Base-by-base conservation (phyloP, 1,284 basidiomycete genomes). In the Tausonia pullulans region DNA sequence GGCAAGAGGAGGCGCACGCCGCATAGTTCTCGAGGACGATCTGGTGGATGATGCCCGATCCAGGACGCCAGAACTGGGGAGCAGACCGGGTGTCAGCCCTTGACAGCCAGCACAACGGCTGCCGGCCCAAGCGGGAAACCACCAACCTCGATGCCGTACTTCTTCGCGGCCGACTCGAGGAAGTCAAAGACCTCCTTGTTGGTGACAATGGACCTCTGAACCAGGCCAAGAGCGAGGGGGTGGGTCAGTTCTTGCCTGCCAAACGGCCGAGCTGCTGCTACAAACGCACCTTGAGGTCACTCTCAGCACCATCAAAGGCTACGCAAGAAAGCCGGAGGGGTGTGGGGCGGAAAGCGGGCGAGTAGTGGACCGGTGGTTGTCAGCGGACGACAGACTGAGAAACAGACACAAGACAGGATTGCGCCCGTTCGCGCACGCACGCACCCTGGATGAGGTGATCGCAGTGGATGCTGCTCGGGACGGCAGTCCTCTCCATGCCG, bases 161-260 rank as follows among this genome's bases (percentile, higher is more conserved):
- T 98, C 71, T 83, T 83, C 49, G 89, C 86, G 16, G 96, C 96
- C 69, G 91, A 95, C 76, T 96, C 87, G 67, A 99, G 80, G 77
- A 99, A 99, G 72, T 98, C 91, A 73, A 98, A 99, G 39, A 99
- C 95, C 75, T 99, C 96, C 78, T 90, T 84, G 76, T 98, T 98
- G 49, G 86, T 85, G 51, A 85, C 81, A 68, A 97, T 87, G 13
- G 94, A 93, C 55, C 86, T 81, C 88, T 91, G 69, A 16, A 60
- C 54, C 14, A 40, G 9, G 45, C 46, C 48, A n/a, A 10, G 10
- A 41, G n/a, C n/a, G 8, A 10, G 51, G 62, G 55, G 27, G 27
- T 27, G 27, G n/a, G 58, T 5, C 27, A 44, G 57, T 48, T 44
- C 4, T 60, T 44, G 44, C 39, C 27, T 49, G 11, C 43, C 50